phyloP scores from a whole-genome alignment of 1,139 yeast species.

The Nakaseomyces sp. region DNA sequence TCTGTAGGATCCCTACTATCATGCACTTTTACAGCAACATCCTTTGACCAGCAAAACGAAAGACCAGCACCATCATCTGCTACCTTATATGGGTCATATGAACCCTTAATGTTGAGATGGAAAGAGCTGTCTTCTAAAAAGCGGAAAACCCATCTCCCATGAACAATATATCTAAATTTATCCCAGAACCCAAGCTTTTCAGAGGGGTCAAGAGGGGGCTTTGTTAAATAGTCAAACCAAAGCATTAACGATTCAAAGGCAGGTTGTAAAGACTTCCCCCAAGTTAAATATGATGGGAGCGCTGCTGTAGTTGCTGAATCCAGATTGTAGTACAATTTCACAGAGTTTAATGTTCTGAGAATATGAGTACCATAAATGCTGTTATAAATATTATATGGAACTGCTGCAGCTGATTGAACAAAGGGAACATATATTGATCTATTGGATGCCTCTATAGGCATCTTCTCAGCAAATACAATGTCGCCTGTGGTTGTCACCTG shows the following conservation, averaged over 20 bases:
- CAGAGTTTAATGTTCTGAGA: slow-evolving; percentile 45
- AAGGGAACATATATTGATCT: slow-evolving; percentile 54
- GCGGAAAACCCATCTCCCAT: slow-evolving; percentile 40
- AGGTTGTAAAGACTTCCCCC: slow-evolving; percentile 79
- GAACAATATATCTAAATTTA: slow-evolving; percentile 46
- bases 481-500: slow-evolving; percentile 38
- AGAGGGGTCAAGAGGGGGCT: slow-evolving; percentile 70
- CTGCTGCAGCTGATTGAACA: slow-evolving; percentile 32
- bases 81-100: slow-evolving; percentile 62
- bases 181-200: slow-evolving; percentile 74
- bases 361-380: slow-evolving; percentile 52
- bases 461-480: slow-evolving; percentile 44
- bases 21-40: slow-evolving; percentile 52
- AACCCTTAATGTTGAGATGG: slow-evolving; percentile 39
- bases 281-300: slow-evolving; percentile 58
- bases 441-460: slow-evolving; percentile 36
- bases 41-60: slow-evolving; percentile 67
- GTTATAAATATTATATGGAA: slow-evolving; percentile 34
- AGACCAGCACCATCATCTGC: slow-evolving; percentile 68
- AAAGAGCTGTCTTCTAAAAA: slow-evolving; percentile 32
- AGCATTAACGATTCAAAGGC: slow-evolving; percentile 69
- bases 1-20: slow-evolving; percentile 50
- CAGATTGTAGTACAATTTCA: slow-evolving; percentile 59
- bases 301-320: slow-evolving; percentile 44
- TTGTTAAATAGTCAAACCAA: slow-evolving; percentile 71